Percentiles rank a stretch among this genome's conserved stretches.
Evolutionary conservation across 208 protist species (phyloP).

Genomic region (Tritrichomonas musculus): DNA sequence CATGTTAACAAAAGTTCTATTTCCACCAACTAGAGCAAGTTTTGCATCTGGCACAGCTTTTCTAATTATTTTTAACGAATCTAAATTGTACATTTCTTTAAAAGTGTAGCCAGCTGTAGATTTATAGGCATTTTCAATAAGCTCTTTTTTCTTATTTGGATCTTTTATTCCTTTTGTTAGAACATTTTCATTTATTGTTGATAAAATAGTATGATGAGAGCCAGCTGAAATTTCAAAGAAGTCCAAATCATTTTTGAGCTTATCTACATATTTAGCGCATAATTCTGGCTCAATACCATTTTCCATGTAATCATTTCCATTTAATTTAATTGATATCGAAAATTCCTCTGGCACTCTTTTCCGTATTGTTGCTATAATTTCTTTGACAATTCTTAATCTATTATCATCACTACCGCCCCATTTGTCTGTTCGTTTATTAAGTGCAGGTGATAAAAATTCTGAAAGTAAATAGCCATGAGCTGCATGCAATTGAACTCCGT

Average conservation of each 20-base stretch:
- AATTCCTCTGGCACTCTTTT: neutral
- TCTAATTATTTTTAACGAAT: neutral
- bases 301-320: neutral
- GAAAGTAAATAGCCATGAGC: conserved; percentile 6
- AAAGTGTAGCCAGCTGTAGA: neutral
- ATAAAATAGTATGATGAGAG: neutral
- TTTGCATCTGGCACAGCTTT: neutral
- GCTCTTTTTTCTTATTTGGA: neutral
- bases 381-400: neutral
- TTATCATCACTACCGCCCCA: neutral
- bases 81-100: neutral
- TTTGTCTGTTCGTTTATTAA: neutral
- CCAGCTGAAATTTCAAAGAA: neutral
- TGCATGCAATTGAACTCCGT: neutral
- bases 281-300: neutral
- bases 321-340: neutral
- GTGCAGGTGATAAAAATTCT: neutral
- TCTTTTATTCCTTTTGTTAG: neutral
- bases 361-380: neutral
- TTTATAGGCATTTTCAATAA: neutral
- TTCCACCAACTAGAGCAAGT: neutral
- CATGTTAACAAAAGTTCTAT: neutral
- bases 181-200: neutral
- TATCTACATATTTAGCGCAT: neutral
- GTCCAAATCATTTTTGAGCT: neutral